Evolutionary conservation across 306 rosid species (phyloP).

Genomic region (Fragaria ananassa): DNA sequence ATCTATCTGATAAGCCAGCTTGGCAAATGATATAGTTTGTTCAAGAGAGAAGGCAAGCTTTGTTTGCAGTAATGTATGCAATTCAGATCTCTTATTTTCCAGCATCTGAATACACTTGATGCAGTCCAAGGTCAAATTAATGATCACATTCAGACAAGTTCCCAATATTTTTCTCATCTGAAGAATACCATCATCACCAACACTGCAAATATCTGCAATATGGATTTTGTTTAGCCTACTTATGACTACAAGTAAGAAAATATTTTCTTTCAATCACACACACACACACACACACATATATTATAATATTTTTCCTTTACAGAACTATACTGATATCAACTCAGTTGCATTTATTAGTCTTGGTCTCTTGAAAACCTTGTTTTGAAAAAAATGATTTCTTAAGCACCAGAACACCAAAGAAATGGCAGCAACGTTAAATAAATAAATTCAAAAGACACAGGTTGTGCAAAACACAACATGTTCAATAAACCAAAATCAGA

Average conservation of each 20-base stretch:
- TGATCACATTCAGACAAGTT: conserved; percentile 56
- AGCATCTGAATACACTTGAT: conserved; percentile 57
- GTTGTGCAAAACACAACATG: neutral
- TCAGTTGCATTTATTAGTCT: neutral
- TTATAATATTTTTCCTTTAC: neutral
- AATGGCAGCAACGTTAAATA: neutral
- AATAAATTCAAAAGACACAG: neutral
- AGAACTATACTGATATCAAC: neutral
- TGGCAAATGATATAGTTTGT: conserved; percentile 61
- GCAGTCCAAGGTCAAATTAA: conserved; percentile 59
- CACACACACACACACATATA: too few relatives aligned
- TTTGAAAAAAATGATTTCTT: neutral
- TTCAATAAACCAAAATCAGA: neutral
- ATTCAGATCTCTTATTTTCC: conserved; percentile 47
- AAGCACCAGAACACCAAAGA: neutral
- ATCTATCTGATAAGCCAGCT: conserved; percentile 51
- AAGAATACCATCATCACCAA: conserved; percentile 42
- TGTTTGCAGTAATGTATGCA: conserved; percentile 46
- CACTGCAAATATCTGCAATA: conserved; percentile 57
- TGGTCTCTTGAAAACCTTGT: neutral
- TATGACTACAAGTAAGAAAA: neutral
- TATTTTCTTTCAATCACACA: too few relatives aligned
- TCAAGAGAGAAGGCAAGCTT: conserved; percentile 85
- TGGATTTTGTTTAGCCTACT: conserved; percentile 15
- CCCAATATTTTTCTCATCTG: conserved; percentile 50